Base-by-base conservation (phyloP, 192 early-diverging fungal species). In the Entomortierella beljakovae region DNA sequence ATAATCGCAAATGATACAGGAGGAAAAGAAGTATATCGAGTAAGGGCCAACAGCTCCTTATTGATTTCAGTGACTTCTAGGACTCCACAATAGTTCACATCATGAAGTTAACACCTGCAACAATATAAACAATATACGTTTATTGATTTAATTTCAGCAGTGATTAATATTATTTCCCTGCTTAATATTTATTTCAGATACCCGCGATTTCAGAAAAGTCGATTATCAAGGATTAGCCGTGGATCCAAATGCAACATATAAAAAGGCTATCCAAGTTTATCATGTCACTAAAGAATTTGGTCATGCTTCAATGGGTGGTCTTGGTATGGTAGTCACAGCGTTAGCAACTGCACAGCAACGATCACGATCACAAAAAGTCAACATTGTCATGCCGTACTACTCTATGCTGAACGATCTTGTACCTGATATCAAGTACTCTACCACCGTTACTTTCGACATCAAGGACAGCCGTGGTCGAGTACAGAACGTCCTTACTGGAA, bases 281-380 rank as follows among this genome's bases (percentile, higher is more conserved):
- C 88, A 89, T 58, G 67, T 89, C 48, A 86, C 85, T n/a, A 88
- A 85, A 58, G 87, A 88, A 52, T 88, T 87, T 64, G 85, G 85
- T 13, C 71, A 77, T 0, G 85, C 87, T 4, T 70, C 85, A 7
- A 87, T 87, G 85, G 84, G 85, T 52, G 87, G 82, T 2, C 71
- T 88, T 53, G 87, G 87, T 11, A 82, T 82, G 71, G 79, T 88
- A 3, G 71, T 87, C 38, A 88, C 87, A 3, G 82, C 84, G 5
- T 61, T 88, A 1, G 68, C 87, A 5, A 32, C 66, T 20, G 85
- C 82, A 8, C 87, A 88, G 48, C 75, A 85, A 55, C 52, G 42
- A 11, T 74, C 82, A 1, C 58, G 79, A 0, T 40, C 57, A 20
- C 61, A 84, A 26, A 71, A 83, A 23, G 82, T 87, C n/a, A 80